Evolutionary conservation across 495 filamentous ascomycete species (phyloP).

Genomic region (Aspergillus funiculosus): DNA sequence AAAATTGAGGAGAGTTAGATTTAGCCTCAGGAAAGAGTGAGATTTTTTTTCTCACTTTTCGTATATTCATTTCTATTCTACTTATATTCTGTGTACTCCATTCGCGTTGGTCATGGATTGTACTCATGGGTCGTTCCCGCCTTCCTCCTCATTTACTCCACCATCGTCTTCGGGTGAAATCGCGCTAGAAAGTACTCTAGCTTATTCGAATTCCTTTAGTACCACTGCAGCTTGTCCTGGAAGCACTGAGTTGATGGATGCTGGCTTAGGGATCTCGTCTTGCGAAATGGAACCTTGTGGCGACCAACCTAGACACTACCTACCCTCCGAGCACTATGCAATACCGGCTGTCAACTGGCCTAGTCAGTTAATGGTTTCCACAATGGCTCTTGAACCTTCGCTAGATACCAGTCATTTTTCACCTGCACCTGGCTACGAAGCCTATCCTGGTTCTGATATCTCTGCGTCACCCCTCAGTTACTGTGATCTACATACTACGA

Average conservation of each 20-base stretch:
- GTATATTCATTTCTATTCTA: neutral
- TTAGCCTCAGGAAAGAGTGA: too few species aligned
- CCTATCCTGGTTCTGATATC: conserved; percentile 17
- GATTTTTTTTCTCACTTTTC: neutral
- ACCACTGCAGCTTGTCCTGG: conserved; percentile 13
- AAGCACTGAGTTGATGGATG: conserved; percentile 9
- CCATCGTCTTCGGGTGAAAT: conserved; percentile 7
- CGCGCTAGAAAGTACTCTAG: conserved; percentile 14
- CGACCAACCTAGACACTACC: conserved; percentile 15
- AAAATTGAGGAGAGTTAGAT: too few species aligned
- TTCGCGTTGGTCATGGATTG: conserved; percentile 14
- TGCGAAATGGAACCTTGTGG: conserved; percentile 21
- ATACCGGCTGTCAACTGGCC: conserved; percentile 16
- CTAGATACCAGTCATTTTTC: conserved; percentile 21
- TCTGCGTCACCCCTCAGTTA: conserved; percentile 24
- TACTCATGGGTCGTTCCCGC: conserved; percentile 9
- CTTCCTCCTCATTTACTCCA: conserved; percentile 8
- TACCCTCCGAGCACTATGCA: conserved; percentile 9
- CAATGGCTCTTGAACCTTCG: conserved; percentile 15
- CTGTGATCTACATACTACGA: conserved; percentile 24
- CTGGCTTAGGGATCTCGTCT: conserved; percentile 33
- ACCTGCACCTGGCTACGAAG: conserved; percentile 16
- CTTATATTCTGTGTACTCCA: neutral
- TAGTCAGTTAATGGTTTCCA: conserved; percentile 17
- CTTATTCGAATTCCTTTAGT: conserved; percentile 22